Base-by-base conservation (phyloP, 352 stramenopile species). In the Peronosclerospora sorghi region DNA sequence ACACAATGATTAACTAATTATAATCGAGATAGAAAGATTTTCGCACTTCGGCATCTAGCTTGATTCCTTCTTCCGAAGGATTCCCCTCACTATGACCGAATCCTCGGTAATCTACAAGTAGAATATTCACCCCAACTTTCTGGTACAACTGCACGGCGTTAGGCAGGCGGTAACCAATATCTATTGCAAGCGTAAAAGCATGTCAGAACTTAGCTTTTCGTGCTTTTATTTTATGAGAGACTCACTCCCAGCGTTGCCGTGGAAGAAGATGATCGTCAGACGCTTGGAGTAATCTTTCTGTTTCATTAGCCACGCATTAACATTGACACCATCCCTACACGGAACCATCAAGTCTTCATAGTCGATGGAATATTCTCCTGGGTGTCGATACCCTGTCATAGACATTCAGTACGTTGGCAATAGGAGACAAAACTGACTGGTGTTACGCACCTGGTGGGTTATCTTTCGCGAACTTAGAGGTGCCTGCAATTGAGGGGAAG, bases 201-300 rank as follows among this genome's bases (percentile, higher is more conserved):
- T 13, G 32, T 37, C 32, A 37, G 32, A 17, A 15, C 14, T 13
- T 23, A 37, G 10, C 17, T 5, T 4, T 6, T 23, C 6, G n/a
- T 8, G 1, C 6, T 12, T 8, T 17, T 30, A 30, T 20, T n/a
- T 13, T n/a, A 7, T 10, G 4, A 28, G 5, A 1, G 32, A 67
- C 65, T 45, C 54, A 92, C 79, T 90, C 59, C 87, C 88, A 14
- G 92, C 89, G 57, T 97, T 97, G 49, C 87, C 92, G 37, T 98
- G 92, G 60, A 97, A 97, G 45, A 97, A 98, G 23, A 98, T 73
- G 39, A 98, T 62, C 8, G 92, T 98, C 20, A 86, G 80, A 1
- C 71, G 48, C 9, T 7, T 46, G 6, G 37, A 45, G 41, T 65
- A 56, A n/a, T 80, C 50, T 2, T 64, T 68, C 35, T 95, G 83